Base-by-base conservation (phyloP, 2,329 filamentous ascomycete genomes). In the Apiospora phragmitis region DNA sequence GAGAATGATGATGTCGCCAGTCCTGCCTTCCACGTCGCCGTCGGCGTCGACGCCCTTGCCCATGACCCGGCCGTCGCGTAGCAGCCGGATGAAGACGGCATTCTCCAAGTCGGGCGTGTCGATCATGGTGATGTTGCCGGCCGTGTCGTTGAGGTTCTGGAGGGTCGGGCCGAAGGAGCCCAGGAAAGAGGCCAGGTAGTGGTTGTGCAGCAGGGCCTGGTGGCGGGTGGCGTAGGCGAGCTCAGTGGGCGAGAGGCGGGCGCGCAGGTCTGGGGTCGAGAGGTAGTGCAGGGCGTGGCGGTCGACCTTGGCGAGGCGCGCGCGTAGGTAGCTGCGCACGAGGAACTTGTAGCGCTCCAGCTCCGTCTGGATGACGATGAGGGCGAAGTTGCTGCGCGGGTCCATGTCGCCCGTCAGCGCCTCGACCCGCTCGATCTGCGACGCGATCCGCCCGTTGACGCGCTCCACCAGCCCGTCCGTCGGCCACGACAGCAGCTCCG, bases 311-410 rank as follows among this genome's bases (percentile, higher is more conserved):
- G 93, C 90, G 70, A 98, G 91, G n/a, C 96, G 88, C 12, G 93
- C 91, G 69, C 97, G 88, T 70, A 99, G 82, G 74, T 95, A 92
- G 74, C 93, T 92, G 72, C 96, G 88, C 24, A 98, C 89, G 29
- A 99, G 87, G 78, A 94, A 99, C 83, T 97, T 97, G 83, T 93
- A 97, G 65, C 96, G 88, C 80, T 98, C 95, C 69, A 99, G 89
- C 83, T 99, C 96, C 8, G 97, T 98, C 85, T 99, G 96, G 69
- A 98, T 91, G 73, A 99, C 92, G 67, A 98, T 97, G 78, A 98
- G 91, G 72, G 91, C 90, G 80, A 99, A 97, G 80, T 97, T 98
- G 74, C 93, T 92, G 81, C 93, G 94, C 65, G 95, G 93, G 77
- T 97, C 94, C 90, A 95, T 92, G 78, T 93, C 91, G 73, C 92